phyloP scores from a whole-genome alignment of 306 rosid genomes.

The Lathyrus sativus region DNA sequence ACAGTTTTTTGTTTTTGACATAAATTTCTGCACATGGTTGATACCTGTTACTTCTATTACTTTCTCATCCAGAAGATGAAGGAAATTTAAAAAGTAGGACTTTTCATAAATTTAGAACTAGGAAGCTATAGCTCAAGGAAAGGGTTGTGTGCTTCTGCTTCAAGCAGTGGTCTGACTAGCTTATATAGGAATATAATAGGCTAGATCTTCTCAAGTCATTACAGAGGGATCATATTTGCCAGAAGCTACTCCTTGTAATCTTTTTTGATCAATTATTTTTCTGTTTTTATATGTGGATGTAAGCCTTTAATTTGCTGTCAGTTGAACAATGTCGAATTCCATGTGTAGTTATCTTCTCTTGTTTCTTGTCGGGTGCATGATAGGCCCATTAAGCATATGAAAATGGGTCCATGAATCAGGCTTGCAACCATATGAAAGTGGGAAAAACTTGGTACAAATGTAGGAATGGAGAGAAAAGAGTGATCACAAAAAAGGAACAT shows the following conservation, averaged over 20 bases:
- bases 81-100: slow-evolving; percentile 5
- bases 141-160: slow-evolving; percentile 22
- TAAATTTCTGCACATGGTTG: slow-evolving; percentile 11
- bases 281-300: slow-evolving; percentile 24
- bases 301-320: slow-evolving; percentile 19
- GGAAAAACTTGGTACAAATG: neutral
- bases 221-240: slow-evolving; percentile 9
- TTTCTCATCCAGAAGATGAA: slow-evolving; percentile 22
- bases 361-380: slow-evolving; percentile 3
- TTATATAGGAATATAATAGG: slow-evolving; percentile 9
- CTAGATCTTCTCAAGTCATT: slow-evolving; percentile 4
- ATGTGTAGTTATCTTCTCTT: neutral
- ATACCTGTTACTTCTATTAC: slow-evolving; percentile 1
- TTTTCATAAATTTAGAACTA: slow-evolving; percentile 27
- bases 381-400: neutral
- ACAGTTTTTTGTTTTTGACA: slow-evolving; percentile 32
- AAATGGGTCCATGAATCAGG: slow-evolving; percentile 3
- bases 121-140: slow-evolving; percentile 15
- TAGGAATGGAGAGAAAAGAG: neutral
- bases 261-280: neutral
- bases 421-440: neutral
- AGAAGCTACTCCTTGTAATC: neutral
- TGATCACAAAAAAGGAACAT: neutral
- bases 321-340: slow-evolving; percentile 9
- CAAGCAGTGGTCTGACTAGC: slow-evolving; percentile 5